Percentiles rank a stretch among this genome's conserved stretches.
phyloP scores from a whole-genome alignment of 768 basidiomycete species.

The Daedaleopsis sinensis region DNA sequence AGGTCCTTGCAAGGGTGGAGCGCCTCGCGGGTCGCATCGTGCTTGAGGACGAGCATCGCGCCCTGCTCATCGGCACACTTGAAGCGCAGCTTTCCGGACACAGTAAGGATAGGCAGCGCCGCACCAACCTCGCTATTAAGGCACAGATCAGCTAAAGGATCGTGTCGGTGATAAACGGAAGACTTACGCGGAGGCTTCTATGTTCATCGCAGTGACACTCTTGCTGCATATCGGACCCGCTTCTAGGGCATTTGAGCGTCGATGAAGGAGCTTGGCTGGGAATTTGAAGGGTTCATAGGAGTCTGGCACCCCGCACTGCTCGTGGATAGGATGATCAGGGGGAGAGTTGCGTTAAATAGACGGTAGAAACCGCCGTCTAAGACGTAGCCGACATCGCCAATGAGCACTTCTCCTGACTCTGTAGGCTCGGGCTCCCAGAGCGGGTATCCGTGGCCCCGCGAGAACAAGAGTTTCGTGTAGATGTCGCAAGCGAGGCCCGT shows the following conservation, averaged over 20 bases:
- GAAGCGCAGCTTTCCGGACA: not conserved
- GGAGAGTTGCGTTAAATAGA: constrained; percentile 21
- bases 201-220: not conserved
- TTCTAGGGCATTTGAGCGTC: not conserved
- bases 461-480: constrained; percentile 17
- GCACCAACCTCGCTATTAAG: not conserved
- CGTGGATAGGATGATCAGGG: constrained; percentile 10
- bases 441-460: constrained; percentile 9
- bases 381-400: constrained; percentile 25
- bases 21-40: not conserved
- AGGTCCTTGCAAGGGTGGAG: constrained; percentile 7
- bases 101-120: no score
- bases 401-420: constrained; percentile 12
- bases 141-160: no score
- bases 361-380: constrained; percentile 21
- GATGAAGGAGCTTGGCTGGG: not conserved
- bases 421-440: constrained; percentile 23
- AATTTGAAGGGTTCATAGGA: constrained; percentile 4
- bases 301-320: constrained; percentile 10
- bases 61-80: constrained; percentile 11
- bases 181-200: not conserved
- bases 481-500: constrained; percentile 11
- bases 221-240: constrained; percentile 8
- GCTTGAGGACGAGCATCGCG: constrained; percentile 9
- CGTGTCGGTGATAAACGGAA: no score